Evolutionary conservation across 1,284 basidiomycete genomes (phyloP), one percentile per base, ranked within the genome.

Genomic region (Sphagnurus paluster): DNA sequence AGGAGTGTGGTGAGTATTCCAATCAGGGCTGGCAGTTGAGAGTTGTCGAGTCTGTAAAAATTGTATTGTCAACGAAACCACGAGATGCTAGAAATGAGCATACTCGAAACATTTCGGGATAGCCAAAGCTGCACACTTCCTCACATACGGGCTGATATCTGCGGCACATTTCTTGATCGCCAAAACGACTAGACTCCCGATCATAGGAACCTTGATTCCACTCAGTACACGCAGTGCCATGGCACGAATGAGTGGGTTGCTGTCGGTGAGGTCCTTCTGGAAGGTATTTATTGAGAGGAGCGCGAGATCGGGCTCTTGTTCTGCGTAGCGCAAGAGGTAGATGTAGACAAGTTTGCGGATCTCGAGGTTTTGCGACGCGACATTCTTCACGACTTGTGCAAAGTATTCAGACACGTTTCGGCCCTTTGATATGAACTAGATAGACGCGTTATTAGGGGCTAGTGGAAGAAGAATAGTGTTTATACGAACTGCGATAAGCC

Each of bases 201-300:
- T 91, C 75, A 91, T 89, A 3, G 87, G 83, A 2, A 97, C 87
- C 51, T 86, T 85, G 59, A 98, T 94, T 7, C 93, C 92, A 49
- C 91, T 93, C 36, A 98, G 76, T 1, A 98, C 93, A n/a, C 94
- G 79, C 36, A 98, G 70, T 2, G 93, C 92, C 93, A 97, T 97
- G 9, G 91, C 90, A 23, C 92, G 82, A 48, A 95, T 95, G 56
- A 98, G 81, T 0, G 97, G 96, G 50, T 88, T 97, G 6, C 85
- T 75, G 61, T 99, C 96, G 1, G 87, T 84, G 14, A 99, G 76
- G 69, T 99, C 97, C 65, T 94, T 93, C 68, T 99, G 97, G 64
- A 98, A 98, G 8, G 96, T 97, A 70, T 99, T 99, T 75, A 99
- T 97, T 5, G 94, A 96, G 19, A 99, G 77, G 28, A 99, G 72